phyloP scores from a whole-genome alignment of 345 rosid genomes.

The Crucihimalaya himalaica region DNA sequence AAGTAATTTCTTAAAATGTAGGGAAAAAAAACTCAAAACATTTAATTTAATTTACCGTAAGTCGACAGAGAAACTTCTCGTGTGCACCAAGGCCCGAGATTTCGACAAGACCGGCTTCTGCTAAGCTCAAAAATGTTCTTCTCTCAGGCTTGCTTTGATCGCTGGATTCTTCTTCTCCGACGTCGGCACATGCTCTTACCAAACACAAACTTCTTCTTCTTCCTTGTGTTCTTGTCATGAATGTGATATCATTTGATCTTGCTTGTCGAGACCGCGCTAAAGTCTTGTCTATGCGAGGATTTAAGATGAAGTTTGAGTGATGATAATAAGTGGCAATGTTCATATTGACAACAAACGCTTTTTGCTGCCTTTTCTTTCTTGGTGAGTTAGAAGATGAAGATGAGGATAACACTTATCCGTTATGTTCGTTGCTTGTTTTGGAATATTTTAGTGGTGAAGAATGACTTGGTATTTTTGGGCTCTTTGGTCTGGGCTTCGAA shows the following conservation, averaged over 20 bases:
- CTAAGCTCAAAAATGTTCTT: constrained; percentile 62
- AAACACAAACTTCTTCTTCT: constrained; percentile 31
- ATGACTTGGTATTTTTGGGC: constrained; percentile 21
- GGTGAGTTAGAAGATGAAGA: constrained; percentile 19
- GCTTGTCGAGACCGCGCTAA: not conserved
- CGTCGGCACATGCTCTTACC: constrained; percentile 36
- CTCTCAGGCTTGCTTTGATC: constrained; percentile 47
- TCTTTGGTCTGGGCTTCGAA: not conserved
- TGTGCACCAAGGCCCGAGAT: constrained; percentile 76
- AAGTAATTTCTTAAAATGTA: not conserved
- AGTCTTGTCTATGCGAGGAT: constrained; percentile 17
- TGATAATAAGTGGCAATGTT: constrained; percentile 18
- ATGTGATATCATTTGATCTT: constrained; percentile 17
- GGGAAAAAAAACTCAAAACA: not conserved
- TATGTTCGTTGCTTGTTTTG: constrained; percentile 19
- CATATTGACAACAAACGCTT: constrained; percentile 24
- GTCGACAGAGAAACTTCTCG: constrained; percentile 80
- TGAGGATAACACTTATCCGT: constrained; percentile 40
- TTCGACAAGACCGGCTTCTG: constrained; percentile 93
- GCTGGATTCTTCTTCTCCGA: constrained; percentile 42
- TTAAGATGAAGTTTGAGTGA: constrained; percentile 21
- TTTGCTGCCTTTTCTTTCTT: constrained; percentile 9
- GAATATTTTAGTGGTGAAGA: constrained; percentile 31
- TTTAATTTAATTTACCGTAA: constrained; percentile 55
- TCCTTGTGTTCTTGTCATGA: constrained; percentile 16